These are phyloP conservation scores for Penicillium sp. DNA, from an alignment of 2,329 filamentous ascomycete genomes.

Conservation along the genomic window DNA sequence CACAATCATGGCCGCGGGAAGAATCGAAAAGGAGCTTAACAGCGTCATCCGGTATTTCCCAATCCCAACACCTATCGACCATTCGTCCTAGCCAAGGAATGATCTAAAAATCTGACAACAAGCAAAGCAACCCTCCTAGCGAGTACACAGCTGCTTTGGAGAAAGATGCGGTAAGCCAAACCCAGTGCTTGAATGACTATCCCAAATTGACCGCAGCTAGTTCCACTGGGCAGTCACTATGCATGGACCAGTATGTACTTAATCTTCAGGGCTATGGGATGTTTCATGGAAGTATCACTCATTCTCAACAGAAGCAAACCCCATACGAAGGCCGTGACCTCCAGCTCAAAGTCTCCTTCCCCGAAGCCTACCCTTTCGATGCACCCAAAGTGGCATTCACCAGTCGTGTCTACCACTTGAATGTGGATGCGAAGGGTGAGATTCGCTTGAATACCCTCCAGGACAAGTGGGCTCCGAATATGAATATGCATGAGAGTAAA, in stretches of 20 bases:
- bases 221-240: not conserved
- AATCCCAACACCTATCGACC: not conserved
- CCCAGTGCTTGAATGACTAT: no score
- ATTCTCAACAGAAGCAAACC: not conserved
- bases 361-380: not conserved
- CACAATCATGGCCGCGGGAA: not conserved
- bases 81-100: not conserved
- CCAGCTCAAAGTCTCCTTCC: not conserved
- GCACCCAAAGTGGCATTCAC: not conserved
- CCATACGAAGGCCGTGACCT: not conserved
- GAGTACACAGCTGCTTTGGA: not conserved
- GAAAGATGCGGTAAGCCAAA: not conserved
- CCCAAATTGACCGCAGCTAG: not conserved
- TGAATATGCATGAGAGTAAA: not conserved
- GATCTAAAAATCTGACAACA: not conserved
- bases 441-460: not conserved
- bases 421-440: not conserved
- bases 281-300: not conserved
- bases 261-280: not conserved
- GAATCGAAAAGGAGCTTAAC: not conserved
- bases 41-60: not conserved
- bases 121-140: not conserved
- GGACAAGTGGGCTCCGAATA: not conserved
- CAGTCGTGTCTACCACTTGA: not conserved
- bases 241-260: not conserved